A percentile compares a stretch with the other conserved stretches of the same genome.
Evolutionary conservation across 257 asterid genomes (phyloP).

Genomic region (Paraleonurus japonicus): DNA sequence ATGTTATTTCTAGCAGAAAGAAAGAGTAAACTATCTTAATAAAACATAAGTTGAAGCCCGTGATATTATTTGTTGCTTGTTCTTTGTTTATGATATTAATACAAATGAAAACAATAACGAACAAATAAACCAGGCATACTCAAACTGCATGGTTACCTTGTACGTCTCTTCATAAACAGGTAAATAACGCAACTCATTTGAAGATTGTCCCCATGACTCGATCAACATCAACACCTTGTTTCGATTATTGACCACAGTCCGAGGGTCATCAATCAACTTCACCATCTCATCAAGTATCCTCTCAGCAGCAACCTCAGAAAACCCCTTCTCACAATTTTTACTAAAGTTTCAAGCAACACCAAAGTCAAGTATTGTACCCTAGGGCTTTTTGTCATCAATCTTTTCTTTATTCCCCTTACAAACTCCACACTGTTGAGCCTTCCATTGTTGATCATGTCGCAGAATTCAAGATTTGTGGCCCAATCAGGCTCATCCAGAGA

Average conservation of each 20-base stretch:
- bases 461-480: slow-evolving; percentile 88
- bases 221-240: slow-evolving; percentile 79
- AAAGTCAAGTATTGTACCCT: slow-evolving; percentile 81
- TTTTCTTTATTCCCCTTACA: slow-evolving; percentile 82
- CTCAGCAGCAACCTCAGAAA: slow-evolving; percentile 92
- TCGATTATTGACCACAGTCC: slow-evolving; percentile 73
- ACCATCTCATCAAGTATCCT: slow-evolving; percentile 96
- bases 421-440: slow-evolving; percentile 73
- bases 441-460: slow-evolving; percentile 84
- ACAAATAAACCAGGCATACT: background rate
- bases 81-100: too few relatives aligned
- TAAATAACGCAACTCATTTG: slow-evolving; percentile 76
- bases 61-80: background rate
- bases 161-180: slow-evolving; percentile 96
- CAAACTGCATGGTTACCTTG: slow-evolving; percentile 55
- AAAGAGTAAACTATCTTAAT: background rate
- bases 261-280: slow-evolving; percentile 87
- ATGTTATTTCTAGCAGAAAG: background rate
- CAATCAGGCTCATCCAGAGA: slow-evolving; percentile 88
- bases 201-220: slow-evolving; percentile 92
- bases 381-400: slow-evolving; percentile 63
- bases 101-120: background rate
- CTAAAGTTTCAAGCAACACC: slow-evolving; percentile 86
- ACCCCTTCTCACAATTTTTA: slow-evolving; percentile 89
- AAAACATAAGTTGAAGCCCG: background rate